Evolutionary conservation across 164 flowering plant species (phyloP).

Genomic region (Stephania japonica): DNA sequence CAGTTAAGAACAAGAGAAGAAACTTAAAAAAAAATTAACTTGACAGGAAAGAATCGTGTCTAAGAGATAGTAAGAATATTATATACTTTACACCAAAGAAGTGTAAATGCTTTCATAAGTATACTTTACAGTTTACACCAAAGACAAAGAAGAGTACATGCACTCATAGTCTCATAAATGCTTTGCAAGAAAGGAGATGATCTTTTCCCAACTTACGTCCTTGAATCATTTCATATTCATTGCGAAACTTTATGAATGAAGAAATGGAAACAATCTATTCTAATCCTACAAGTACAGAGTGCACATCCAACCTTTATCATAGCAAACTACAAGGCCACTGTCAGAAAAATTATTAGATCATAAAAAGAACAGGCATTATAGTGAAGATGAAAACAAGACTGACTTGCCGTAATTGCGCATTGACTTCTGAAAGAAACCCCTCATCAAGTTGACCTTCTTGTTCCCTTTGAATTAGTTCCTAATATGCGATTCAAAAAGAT

Average conservation of each 20-base stretch:
- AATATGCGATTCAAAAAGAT: constrained; percentile 8
- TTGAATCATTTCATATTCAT: neutral
- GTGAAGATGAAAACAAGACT: constrained; percentile 19
- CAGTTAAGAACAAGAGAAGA: constrained; percentile 16
- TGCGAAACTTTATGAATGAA: neutral
- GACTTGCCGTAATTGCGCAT: constrained; percentile 85
- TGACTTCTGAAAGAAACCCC: constrained; percentile 89
- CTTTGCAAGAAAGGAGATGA: neutral
- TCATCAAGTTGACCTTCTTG: constrained; percentile 86
- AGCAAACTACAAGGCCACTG: neutral
- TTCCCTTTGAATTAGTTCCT: constrained; percentile 79
- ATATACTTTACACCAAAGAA: neutral
- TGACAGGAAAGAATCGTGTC: neutral
- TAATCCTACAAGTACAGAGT: neutral
- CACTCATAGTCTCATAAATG: neutral
- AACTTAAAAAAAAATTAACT: constrained; percentile 10
- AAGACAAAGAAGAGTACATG: too few species aligned
- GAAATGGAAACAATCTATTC: neutral
- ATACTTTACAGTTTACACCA: too few species aligned
- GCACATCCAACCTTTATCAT: neutral
- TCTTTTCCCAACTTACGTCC: neutral
- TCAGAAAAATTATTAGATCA: neutral
- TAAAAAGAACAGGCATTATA: neutral
- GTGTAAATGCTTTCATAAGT: neutral
- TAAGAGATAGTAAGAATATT: neutral